Percentiles rank a stretch among this genome's conserved stretches.
Conservation (phyloP, 768 basidiomycete genomes). For the Paxillus involutus region DNA sequence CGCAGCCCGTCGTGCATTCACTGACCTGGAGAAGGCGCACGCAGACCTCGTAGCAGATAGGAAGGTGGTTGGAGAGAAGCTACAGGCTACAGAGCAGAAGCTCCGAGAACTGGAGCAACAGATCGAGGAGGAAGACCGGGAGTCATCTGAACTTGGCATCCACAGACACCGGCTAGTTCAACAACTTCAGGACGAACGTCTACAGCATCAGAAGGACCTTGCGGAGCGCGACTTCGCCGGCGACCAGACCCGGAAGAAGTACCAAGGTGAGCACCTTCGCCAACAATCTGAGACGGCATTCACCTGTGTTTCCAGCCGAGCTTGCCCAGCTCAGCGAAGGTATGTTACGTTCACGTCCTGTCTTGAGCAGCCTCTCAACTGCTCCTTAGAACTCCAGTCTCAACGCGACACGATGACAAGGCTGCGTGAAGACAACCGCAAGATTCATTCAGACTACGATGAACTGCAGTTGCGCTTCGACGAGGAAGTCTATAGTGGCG, state of each 20-base stretch:
- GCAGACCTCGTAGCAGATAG: constrained; percentile 51
- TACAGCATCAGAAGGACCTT: constrained; percentile 79
- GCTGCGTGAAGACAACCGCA: constrained; percentile 78
- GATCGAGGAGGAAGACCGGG: constrained; percentile 67
- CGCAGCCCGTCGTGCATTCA: constrained; percentile 58
- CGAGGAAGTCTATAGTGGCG: constrained; percentile 74
- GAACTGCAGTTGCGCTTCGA: constrained; percentile 73
- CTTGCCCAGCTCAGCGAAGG: constrained; percentile 81
- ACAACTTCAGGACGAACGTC: constrained; percentile 76
- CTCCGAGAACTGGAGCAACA: constrained; percentile 60
- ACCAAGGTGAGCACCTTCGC: constrained; percentile 56
- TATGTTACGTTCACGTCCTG: constrained; percentile 22
- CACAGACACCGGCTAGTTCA: constrained; percentile 69
- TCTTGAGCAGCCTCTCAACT: constrained; percentile 6
- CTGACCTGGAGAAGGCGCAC: constrained; percentile 60
- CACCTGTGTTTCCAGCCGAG: constrained; percentile 48
- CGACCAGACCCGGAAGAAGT: constrained; percentile 84
- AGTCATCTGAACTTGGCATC: constrained; percentile 61
- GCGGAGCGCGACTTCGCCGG: constrained; percentile 74
- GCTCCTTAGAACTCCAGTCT: constrained; percentile 62
- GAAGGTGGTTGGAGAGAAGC: constrained; percentile 48
- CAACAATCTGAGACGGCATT: constrained; percentile 5
- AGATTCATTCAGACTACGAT: constrained; percentile 73
- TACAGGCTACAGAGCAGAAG: constrained; percentile 51
- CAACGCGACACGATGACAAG: constrained; percentile 76